Percentiles rank a stretch among this genome's conserved stretches.
Conservation (phyloP, 768 basidiomycete species). For the Tephrocybe sp. region DNA sequence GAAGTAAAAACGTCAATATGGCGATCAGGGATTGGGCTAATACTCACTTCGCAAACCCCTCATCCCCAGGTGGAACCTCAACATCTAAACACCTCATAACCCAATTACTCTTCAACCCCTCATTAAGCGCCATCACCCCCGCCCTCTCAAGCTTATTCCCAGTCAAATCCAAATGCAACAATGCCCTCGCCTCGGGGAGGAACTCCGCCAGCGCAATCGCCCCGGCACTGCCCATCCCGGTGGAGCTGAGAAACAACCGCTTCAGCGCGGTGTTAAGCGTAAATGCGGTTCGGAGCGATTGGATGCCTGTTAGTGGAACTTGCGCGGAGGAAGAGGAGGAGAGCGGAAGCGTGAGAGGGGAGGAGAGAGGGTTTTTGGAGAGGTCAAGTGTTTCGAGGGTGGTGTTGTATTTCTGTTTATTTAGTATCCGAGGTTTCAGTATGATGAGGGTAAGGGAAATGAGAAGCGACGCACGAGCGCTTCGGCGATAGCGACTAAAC, state of each 20-base stretch:
- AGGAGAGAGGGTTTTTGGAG: slow-evolving; percentile 74
- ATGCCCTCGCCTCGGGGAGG: slow-evolving; percentile 82
- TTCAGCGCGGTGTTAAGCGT: slow-evolving; percentile 90
- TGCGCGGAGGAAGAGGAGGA: not conserved
- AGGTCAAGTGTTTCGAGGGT: slow-evolving; percentile 92
- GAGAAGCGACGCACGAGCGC: slow-evolving; percentile 60
- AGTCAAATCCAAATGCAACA: slow-evolving; percentile 91
- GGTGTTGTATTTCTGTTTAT: slow-evolving; percentile 85
- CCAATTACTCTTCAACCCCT: slow-evolving; percentile 80
- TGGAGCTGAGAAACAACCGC: slow-evolving; percentile 87
- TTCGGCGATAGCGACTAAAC: slow-evolving; percentile 81
- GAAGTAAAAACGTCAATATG: slow-evolving; percentile 1
- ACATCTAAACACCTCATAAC: slow-evolving; percentile 91
- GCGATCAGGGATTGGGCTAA: not conserved
- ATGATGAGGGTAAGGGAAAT: not conserved
- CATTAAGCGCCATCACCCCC: slow-evolving; percentile 88
- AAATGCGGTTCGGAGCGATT: slow-evolving; percentile 89
- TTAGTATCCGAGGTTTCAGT: slow-evolving; percentile 23
- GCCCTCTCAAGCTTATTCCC: slow-evolving; percentile 81
- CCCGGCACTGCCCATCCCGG: slow-evolving; percentile 73
- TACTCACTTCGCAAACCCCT: slow-evolving; percentile 67
- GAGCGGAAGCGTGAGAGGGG: no score
- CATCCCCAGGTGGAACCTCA: slow-evolving; percentile 84
- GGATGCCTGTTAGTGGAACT: slow-evolving; percentile 45
- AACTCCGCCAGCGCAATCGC: slow-evolving; percentile 97